A percentile compares a stretch with the other conserved stretches of the same genome.
Conservation (phyloP, 164 flowering plant species). For the Berberis thunbergii region DNA sequence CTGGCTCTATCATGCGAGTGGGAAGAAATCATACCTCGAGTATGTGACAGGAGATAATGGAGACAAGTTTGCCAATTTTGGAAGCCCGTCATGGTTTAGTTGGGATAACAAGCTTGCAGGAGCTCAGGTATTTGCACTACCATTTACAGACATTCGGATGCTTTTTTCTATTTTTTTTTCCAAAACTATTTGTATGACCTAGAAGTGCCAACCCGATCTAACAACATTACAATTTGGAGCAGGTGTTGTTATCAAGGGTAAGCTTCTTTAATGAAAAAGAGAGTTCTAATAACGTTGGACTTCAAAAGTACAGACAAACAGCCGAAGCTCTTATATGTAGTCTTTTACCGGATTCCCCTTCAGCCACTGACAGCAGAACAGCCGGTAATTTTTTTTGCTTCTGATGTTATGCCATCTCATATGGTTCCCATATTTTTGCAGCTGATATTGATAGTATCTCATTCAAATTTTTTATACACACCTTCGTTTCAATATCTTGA, state of each 20-base stretch:
- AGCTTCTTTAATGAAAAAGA: slow-evolving; percentile 55
- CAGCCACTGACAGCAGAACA: slow-evolving; percentile 83
- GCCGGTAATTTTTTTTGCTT: slow-evolving; percentile 32
- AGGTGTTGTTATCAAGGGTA: slow-evolving; percentile 77
- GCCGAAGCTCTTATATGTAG: slow-evolving; percentile 95
- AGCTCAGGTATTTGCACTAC: slow-evolving; percentile 49
- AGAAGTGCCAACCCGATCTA: not conserved
- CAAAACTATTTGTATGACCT: not conserved
- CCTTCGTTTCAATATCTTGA: no score
- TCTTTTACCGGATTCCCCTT: slow-evolving; percentile 79
- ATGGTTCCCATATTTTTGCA: no score
- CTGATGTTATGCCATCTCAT: no score
- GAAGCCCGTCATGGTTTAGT: slow-evolving; percentile 85
- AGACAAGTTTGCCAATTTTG: slow-evolving; percentile 48
- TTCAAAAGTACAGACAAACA: slow-evolving; percentile 55
- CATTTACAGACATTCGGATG: not conserved
- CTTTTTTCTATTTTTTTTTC: not conserved
- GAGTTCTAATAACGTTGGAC: slow-evolving; percentile 27
- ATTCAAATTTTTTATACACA: no score
- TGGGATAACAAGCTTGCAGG: slow-evolving; percentile 95
- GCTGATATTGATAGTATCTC: no score
- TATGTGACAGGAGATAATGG: slow-evolving; percentile 60
- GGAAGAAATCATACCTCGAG: slow-evolving; percentile 48
- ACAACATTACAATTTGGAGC: slow-evolving; percentile 22
- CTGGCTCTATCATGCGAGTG: slow-evolving; percentile 94